These are phyloP conservation scores for Diaporthe humulicola DNA, from an alignment of 2,329 filamentous ascomycete species.

Conservation along the genomic window DNA sequence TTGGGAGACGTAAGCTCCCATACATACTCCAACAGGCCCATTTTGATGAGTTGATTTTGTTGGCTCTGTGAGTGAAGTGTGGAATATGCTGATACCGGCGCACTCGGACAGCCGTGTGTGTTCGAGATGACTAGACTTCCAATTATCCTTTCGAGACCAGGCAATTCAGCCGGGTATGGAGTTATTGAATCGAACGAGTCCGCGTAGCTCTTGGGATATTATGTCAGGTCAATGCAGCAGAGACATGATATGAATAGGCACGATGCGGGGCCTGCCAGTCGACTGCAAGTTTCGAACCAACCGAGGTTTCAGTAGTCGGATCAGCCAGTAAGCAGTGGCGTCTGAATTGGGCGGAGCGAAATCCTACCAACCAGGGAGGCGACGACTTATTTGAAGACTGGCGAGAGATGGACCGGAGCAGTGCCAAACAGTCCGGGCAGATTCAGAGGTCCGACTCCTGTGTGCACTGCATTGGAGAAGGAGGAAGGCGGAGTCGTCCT, in stretches of 20 bases:
- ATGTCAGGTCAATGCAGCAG: not conserved
- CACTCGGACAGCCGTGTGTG: not conserved
- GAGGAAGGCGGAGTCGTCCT: not conserved
- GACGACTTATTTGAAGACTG: conserved; percentile 13
- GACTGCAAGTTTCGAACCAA: not conserved
- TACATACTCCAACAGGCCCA: conserved; percentile 65
- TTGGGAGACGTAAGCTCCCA: conserved; percentile 59
- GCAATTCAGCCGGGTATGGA: not conserved
- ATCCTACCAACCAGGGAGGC: not conserved
- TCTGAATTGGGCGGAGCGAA: not conserved
- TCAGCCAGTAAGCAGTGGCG: not conserved
- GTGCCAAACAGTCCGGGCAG: conserved; percentile 1
- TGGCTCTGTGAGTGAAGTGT: not conserved
- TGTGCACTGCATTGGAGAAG: not conserved
- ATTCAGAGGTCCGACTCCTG: conserved; percentile 28
- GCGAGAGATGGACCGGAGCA: conserved; percentile 5
- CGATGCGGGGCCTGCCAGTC: not conserved
- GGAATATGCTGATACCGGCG: not conserved
- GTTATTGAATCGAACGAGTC: not conserved
- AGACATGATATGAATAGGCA: not conserved
- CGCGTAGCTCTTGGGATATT: not conserved
- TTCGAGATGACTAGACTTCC: not conserved
- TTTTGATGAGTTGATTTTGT: conserved; percentile 45
- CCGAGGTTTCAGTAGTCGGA: not conserved
- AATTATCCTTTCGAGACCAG: not conserved